phyloP scores from a whole-genome alignment of 2,329 filamentous ascomycete species.

The Epicoccum nigrum region DNA sequence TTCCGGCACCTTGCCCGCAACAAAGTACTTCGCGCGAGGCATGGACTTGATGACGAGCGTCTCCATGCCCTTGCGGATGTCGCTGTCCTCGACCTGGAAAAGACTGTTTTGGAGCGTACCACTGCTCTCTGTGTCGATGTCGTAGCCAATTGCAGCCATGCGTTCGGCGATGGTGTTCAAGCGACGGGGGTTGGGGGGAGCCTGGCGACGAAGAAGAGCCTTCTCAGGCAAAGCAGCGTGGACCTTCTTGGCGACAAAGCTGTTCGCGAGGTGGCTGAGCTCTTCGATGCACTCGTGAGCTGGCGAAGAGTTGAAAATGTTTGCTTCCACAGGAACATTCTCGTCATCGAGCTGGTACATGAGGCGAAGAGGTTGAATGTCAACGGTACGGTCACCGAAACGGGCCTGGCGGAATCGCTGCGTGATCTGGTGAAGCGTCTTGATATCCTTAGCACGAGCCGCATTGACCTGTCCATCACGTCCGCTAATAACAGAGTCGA shows the following conservation, averaged over 20 bases:
- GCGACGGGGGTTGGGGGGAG: conserved; percentile 82
- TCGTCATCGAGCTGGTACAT: conserved; percentile 96
- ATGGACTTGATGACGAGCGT: conserved; percentile 93
- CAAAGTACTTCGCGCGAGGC: conserved; percentile 94
- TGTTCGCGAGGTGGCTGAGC: conserved; percentile 90
- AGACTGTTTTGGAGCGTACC: conserved; percentile 91
- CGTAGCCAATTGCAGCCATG: conserved; percentile 89
- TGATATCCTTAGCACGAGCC: conserved; percentile 75
- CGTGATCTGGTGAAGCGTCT: conserved; percentile 78
- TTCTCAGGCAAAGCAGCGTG: conserved; percentile 82
- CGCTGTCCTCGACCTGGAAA: conserved; percentile 87
- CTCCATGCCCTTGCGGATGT: conserved; percentile 97
- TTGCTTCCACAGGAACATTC: conserved; percentile 94
- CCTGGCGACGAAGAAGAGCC: conserved; percentile 87
- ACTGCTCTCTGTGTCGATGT: conserved; percentile 87
- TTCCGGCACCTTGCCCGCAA: conserved; percentile 78
- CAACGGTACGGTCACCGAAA: conserved; percentile 77
- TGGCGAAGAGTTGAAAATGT: conserved; percentile 89
- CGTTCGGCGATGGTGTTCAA: conserved; percentile 90
- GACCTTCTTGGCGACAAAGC: conserved; percentile 85
- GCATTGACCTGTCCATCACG: conserved; percentile 69
- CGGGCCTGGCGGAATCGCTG: conserved; percentile 90
- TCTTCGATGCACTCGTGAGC: conserved; percentile 96
- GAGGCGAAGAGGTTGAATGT: conserved; percentile 84
- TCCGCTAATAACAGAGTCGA: conserved; percentile 79